These are phyloP conservation scores for Flueggea neowawraea DNA, from an alignment of 441 rosid species.

Conservation along the genomic window DNA sequence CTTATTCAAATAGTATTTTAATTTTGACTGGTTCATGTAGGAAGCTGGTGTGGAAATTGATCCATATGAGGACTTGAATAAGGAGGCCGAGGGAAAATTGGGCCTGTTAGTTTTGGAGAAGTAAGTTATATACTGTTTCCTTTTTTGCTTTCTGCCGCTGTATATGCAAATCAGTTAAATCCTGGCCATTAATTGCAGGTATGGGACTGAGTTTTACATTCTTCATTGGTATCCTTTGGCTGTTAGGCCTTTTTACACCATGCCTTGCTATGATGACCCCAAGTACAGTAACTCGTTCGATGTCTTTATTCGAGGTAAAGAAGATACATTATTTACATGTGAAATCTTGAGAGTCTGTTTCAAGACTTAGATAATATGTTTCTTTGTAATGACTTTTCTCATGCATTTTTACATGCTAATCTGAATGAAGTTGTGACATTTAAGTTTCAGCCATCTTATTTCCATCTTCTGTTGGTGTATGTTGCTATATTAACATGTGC, in stretches of 20 bases:
- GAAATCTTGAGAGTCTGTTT: background rate
- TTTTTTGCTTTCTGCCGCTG: background rate
- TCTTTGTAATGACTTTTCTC: background rate
- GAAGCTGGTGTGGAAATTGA: conserved; percentile 83
- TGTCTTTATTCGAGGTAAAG: conserved; percentile 85
- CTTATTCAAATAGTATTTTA: too few species aligned
- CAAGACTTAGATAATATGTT: background rate
- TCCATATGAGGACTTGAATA: conserved; percentile 86
- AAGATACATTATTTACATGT: background rate
- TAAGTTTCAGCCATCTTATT: too few species aligned
- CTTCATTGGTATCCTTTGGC: conserved; percentile 77
- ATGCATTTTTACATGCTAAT: background rate
- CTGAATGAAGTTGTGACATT: too few species aligned
- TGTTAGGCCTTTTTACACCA: conserved; percentile 92
- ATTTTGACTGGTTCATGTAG: conserved; percentile 25
- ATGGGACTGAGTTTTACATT: conserved; percentile 84
- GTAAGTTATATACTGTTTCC: conserved; percentile 24
- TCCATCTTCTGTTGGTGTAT: too few species aligned
- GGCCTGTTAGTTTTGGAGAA: conserved; percentile 86
- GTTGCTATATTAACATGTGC: too few species aligned
- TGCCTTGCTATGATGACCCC: conserved; percentile 77
- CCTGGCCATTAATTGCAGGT: conserved; percentile 32
- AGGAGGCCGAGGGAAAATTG: conserved; percentile 83
- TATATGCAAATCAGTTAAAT: background rate
- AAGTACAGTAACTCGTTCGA: conserved; percentile 89